These are phyloP conservation scores for Agaricus sinodeliciosus DNA, from an alignment of 768 basidiomycete genomes.

Conservation along the genomic window DNA sequence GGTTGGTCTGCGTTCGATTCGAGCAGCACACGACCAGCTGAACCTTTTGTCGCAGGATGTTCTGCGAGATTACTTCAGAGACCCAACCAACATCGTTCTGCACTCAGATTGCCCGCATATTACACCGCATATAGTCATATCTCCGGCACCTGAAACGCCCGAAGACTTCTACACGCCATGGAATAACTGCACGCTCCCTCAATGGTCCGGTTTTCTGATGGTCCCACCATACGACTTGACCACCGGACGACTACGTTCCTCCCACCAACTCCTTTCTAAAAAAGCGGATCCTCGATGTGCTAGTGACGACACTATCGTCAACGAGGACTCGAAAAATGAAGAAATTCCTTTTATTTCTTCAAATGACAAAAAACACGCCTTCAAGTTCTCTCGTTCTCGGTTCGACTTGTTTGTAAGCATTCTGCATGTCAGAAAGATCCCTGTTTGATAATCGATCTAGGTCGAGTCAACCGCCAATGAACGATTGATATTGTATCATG, in stretches of 20 bases:
- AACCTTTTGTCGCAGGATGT: conserved; percentile 19
- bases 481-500: conserved; percentile 22
- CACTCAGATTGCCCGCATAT: conserved; percentile 33
- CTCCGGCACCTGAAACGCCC: conserved; percentile 33
- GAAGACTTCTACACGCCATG: conserved; percentile 28
- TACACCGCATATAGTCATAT: conserved; percentile 48
- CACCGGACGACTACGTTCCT: conserved; percentile 9
- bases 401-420: conserved; percentile 24
- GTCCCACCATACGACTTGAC: conserved; percentile 24
- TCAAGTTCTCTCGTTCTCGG: conserved; percentile 23
- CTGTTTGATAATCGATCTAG: conserved; percentile 11
- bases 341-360: neutral
- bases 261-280: neutral
- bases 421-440: neutral
- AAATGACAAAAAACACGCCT: conserved; percentile 16
- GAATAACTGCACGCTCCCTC: conserved; percentile 30
- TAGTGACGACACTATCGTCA: neutral
- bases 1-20: conserved; percentile 1
- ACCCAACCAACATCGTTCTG: conserved; percentile 32
- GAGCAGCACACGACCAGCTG: neutral
- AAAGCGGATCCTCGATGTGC: neutral
- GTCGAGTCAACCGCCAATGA: conserved; percentile 18
- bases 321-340: neutral
- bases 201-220: conserved; percentile 26
- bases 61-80: conserved; percentile 19